phyloP scores from a whole-genome alignment of 768 basidiomycete genomes.

The Mycena filopes region DNA sequence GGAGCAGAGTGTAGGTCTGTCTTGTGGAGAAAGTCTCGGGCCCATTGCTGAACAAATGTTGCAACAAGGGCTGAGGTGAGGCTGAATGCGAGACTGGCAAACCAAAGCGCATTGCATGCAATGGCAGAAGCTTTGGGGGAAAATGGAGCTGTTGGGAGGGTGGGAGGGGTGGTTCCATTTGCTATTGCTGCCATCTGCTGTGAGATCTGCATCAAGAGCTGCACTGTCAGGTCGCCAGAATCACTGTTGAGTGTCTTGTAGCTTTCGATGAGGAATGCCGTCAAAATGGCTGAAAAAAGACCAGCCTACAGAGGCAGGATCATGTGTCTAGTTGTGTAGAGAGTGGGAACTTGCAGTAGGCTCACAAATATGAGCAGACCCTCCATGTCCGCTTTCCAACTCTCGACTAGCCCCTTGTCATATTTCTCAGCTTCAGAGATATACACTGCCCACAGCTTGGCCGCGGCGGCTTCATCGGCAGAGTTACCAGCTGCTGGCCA shows the following conservation, averaged over 20 bases:
- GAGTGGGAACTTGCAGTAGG: too few relatives aligned
- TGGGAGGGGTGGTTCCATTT: background rate
- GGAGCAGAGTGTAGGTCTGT: too few relatives aligned
- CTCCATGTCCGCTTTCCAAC: background rate
- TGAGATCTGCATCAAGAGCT: background rate
- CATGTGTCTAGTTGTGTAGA: too few relatives aligned
- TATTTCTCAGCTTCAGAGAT: background rate
- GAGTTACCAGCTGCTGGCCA: too few relatives aligned
- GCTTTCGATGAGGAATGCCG: constrained; percentile 6
- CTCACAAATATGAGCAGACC: too few relatives aligned
- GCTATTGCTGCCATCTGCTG: background rate
- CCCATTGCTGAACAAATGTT: too few relatives aligned
- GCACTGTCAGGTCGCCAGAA: too few relatives aligned
- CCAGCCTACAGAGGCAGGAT: background rate
- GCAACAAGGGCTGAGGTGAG: background rate
- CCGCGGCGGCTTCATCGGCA: too few relatives aligned
- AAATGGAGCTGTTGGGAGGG: background rate
- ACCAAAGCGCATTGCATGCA: constrained; percentile 7
- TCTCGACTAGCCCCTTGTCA: background rate
- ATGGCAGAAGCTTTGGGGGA: background rate
- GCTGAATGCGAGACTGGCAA: background rate
- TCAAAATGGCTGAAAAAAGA: background rate
- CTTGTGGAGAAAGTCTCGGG: too few relatives aligned
- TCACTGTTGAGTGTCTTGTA: background rate
- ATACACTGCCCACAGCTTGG: background rate